phyloP scores from a whole-genome alignment of 2,329 filamentous ascomycete species.

The Diaporthe amygdali region DNA sequence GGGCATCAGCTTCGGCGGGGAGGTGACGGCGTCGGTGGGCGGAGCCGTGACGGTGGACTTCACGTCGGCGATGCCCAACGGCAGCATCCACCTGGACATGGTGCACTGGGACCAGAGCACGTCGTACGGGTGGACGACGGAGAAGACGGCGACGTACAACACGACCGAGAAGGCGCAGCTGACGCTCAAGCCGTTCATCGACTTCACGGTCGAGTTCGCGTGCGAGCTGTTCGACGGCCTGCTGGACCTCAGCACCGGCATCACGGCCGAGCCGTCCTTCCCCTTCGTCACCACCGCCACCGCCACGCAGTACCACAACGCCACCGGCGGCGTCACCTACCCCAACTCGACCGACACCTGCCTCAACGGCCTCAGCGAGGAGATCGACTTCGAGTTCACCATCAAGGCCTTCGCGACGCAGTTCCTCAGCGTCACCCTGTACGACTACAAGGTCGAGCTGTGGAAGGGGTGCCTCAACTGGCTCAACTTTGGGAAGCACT shows the following conservation, averaged over 20 bases:
- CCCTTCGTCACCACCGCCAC: slow-evolving; percentile 22
- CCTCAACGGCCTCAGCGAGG: slow-evolving; percentile 21
- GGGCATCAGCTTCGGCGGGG: slow-evolving; percentile 21
- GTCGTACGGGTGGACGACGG: slow-evolving; percentile 13
- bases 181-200: slow-evolving; percentile 17
- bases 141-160: slow-evolving; percentile 11
- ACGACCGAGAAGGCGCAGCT: slow-evolving; percentile 17
- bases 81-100: slow-evolving; percentile 24
- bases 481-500: neutral
- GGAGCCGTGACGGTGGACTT: slow-evolving; percentile 13
- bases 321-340: slow-evolving; percentile 3
- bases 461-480: slow-evolving; percentile 19
- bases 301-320: slow-evolving; percentile 21
- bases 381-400: slow-evolving; percentile 16
- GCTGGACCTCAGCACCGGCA: slow-evolving; percentile 23
- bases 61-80: slow-evolving; percentile 20
- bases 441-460: slow-evolving; percentile 17
- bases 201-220: slow-evolving; percentile 27
- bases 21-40: neutral
- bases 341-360: slow-evolving; percentile 21
- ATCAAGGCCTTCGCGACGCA: slow-evolving; percentile 23
- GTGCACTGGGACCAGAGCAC: slow-evolving; percentile 19
- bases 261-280: slow-evolving; percentile 23
- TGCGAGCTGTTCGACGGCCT: slow-evolving; percentile 22
- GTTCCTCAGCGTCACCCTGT: slow-evolving; percentile 14